Base-by-base conservation (phyloP, 176 grass and related monocot genomes). In the Poa pratensis region DNA sequence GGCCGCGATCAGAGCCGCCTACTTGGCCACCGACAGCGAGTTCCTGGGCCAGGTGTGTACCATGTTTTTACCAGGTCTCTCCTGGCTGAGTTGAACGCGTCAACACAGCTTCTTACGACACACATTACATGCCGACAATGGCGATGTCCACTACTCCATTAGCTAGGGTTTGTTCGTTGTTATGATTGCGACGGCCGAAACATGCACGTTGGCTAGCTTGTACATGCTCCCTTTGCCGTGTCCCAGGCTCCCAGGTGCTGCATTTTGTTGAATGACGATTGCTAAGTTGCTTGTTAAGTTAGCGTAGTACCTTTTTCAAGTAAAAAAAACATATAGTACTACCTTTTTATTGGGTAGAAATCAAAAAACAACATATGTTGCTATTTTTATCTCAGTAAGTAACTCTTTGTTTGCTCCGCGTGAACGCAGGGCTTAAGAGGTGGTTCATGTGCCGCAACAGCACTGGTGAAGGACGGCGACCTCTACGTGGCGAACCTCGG, bases 401-500 rank as follows among this genome's bases (percentile, higher is more conserved):
- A 46, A 34, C 0, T 51, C 30, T 50, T 30, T 30, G 17, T 16
- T 63, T 48, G 17, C 32, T 15, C 5, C 15, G 1, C 12, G 0
- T 58, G 37, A 53, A 11, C 3, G 26, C 72, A 98, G 95, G 91
- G 82, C 20, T 30, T 66, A 0, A 89, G 86, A n/a, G 92, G 95
- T 24, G 95, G 95, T 32, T 87, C 87, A 39, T 98, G 95, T 52
- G 89, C 87, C 9, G 68, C 96, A 7, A 93, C 96, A 9, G 96
- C 78, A n/a, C 7, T 98, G 18, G 69, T 98, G 15, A 82, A 78
- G 27, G 83, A 80, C 37, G 87, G 86, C 27, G 77, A 93, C n/a
- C 76, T 98, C 51, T 90, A 93, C 83, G 89, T 89, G 8, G 91
- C 91, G 23, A 94, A 98, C 77, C 76, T 91, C 2, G 95, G 95